phyloP scores from a whole-genome alignment of 2,329 filamentous ascomycete species.

The Leptographium wingfieldii region DNA sequence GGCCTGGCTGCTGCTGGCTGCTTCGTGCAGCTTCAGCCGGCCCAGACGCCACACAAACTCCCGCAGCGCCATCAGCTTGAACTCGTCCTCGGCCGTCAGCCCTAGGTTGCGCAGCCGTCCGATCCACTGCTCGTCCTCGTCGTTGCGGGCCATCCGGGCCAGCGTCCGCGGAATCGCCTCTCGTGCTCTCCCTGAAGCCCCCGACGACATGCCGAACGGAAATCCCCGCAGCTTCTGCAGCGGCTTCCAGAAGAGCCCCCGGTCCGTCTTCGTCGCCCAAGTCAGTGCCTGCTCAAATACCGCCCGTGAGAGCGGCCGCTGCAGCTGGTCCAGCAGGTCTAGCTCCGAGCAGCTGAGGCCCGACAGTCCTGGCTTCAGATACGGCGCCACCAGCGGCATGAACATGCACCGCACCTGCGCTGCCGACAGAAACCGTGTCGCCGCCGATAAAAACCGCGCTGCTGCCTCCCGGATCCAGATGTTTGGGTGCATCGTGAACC shows the following conservation, averaged over 20 bases:
- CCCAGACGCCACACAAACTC: conserved; percentile 88
- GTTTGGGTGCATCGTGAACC: conserved; percentile 89
- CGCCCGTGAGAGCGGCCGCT: conserved; percentile 63
- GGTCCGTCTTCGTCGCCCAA: conserved; percentile 75
- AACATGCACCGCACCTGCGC: conserved; percentile 79
- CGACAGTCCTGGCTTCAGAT: conserved; percentile 58
- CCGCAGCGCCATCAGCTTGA: conserved; percentile 71
- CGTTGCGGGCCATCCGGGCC: conserved; percentile 57
- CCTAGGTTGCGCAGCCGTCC: conserved; percentile 72
- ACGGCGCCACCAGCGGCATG: conserved; percentile 66
- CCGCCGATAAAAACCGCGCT: conserved; percentile 67
- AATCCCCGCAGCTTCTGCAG: conserved; percentile 51
- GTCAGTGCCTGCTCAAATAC: conserved; percentile 75
- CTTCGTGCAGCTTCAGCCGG: conserved; percentile 50
- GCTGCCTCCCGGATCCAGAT: conserved; percentile 89
- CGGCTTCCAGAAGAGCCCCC: conserved; percentile 77
- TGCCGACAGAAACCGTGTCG: conserved; percentile 60
- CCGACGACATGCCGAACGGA: conserved; percentile 53
- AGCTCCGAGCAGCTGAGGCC: conserved; percentile 47
- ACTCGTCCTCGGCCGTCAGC: conserved; percentile 70
- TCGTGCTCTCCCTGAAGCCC: conserved; percentile 26
- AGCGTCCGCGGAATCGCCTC: conserved; percentile 46
- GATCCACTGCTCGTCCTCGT: conserved; percentile 94
- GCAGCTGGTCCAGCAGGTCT: conserved; percentile 66
- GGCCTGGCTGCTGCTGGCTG: conserved; percentile 8